Base-by-base conservation (phyloP, 1,284 basidiomycete genomes). In the Papiliotrema terrestris region DNA sequence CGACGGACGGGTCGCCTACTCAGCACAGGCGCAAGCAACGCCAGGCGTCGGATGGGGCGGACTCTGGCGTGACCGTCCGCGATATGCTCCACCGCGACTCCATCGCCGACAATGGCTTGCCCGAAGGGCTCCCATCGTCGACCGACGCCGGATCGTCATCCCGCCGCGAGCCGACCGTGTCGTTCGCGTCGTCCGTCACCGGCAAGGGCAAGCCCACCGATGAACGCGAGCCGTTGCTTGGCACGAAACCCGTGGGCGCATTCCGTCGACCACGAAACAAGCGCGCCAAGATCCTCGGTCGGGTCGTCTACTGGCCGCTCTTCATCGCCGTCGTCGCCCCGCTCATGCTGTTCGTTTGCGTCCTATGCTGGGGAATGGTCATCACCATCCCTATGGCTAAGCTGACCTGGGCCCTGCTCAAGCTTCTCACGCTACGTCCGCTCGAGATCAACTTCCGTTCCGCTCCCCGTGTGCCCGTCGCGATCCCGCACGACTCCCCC, bases 361-460 rank as follows among this genome's bases (percentile, higher is more conserved):
- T 90, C 54, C 78, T 92, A 44, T 98, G 94, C 79, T 99, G 94
- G 92, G 90, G 82, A 25, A 81, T 93, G 59, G 87, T 98, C 57
- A 82, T 98, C 71, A 89, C 94, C 39, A 91, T 98, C 59, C 96
- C 96, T 8, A 99, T 98, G 96, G 96, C 94, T 36, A 95, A 90
- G 75, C 82, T 98, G 45, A 91, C 86, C 60, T 98, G 95, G 94
- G 90, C 86, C 15, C 82, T 99, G 41, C 82, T 98, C 71, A 86
- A 87, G 54, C 84, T 92, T 70, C 81, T 99, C 46, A 86, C 87
- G 66, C 78, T 81, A 54, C 86, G 88, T 59, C 93, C 96, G 0
- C 85, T 88, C 19, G 84, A 84, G 45, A 87, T 98, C 63, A 89
- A 94, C 58, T 98, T 99, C 80, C 91, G 93, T 20, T 61, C 77